Evolutionary conservation across 1,284 basidiomycete genomes (phyloP).

Genomic region (Leccinum cinnamomeum): DNA sequence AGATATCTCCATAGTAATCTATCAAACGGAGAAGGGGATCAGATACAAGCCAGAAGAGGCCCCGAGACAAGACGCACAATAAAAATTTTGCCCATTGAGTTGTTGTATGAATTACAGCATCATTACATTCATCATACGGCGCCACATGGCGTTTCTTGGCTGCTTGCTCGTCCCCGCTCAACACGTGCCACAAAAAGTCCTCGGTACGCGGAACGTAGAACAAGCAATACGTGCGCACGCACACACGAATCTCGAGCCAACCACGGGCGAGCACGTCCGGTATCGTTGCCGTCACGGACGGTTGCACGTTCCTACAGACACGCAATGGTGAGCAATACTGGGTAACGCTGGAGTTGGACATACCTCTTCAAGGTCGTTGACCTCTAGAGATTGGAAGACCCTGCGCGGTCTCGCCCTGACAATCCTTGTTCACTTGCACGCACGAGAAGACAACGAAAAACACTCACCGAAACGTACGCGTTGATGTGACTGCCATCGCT

Average conservation of each 20-base stretch:
- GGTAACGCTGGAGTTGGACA: slow-evolving; percentile 21
- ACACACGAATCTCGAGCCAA: slow-evolving; percentile 79
- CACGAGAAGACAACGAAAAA: neutral
- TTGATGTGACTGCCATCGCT: slow-evolving; percentile 90
- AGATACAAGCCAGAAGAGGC: neutral
- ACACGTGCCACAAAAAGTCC: slow-evolving; percentile 53
- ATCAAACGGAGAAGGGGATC: neutral
- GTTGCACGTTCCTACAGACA: slow-evolving; percentile 44
- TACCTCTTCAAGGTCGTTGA: slow-evolving; percentile 73
- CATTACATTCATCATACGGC: slow-evolving; percentile 73
- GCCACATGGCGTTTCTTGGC: slow-evolving; percentile 64
- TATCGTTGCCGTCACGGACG: slow-evolving; percentile 34
- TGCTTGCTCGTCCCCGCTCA: slow-evolving; percentile 13
- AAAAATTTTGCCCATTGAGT: slow-evolving; percentile 74
- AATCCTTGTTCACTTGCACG: slow-evolving; percentile 1
- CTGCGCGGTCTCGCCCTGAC: slow-evolving; percentile 53
- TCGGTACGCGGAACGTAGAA: slow-evolving; percentile 80
- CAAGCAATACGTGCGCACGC: slow-evolving; percentile 77
- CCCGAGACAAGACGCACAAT: slow-evolving; percentile 47
- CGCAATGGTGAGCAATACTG: neutral
- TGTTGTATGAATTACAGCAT: slow-evolving; percentile 84
- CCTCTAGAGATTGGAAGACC: slow-evolving; percentile 53
- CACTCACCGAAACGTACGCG: slow-evolving; percentile 77
- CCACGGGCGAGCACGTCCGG: slow-evolving; percentile 55
- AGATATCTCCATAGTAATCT: slow-evolving; percentile 82